Base-by-base conservation (phyloP, 192 early-diverging fungal species). In the Podila minutissima region DNA sequence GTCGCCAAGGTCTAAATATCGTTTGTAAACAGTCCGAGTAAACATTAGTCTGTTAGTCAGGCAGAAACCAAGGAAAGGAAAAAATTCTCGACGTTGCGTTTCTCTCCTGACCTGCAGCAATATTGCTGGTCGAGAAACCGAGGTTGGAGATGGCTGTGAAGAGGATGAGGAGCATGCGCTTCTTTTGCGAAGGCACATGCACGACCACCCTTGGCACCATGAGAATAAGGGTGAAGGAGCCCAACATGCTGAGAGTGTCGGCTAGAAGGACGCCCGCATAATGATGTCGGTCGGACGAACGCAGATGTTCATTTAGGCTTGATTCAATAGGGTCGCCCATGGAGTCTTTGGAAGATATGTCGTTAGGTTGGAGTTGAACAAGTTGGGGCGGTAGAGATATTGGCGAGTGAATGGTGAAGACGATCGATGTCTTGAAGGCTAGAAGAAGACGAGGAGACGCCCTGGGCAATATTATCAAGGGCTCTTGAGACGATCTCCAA, bases 111-210 rank as follows among this genome's bases (percentile, higher is more conserved):
- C 76, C 76, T 8, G 76, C 68, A 8, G 59, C 9, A 35, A 81
- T 38, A 46, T 81, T 81, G 26, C 69, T 59, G 11, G 69, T 32
- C 1, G 77, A 24, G 28, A 81, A 81, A 5, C 77, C 77, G 51
- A 65, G 51, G 67, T 81, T 81, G 7, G 77, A 81, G 11, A 81
- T 22, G 31, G 77, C 77, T 7, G 61, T 81, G n/a, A 72, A 66
- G 9, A 81, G 38, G 29, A 73, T 81, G 49, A 81, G 72, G 53
- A 73, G 15, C 77, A 81, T 81, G 0, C 77, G 65, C 38, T 72
- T 81, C 48, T 46, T 33, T 17, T 81, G 77, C 5, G 70, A 17
- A 10, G 77, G 77, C 5, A 65, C 77, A 19, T 58, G 66, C 20
- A 59, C 58, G 0, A 46, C 31, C 6, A 81, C 77, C 20, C 28